phyloP scores from a whole-genome alignment of 805 yeast species.

The Metschnikowia similis region DNA sequence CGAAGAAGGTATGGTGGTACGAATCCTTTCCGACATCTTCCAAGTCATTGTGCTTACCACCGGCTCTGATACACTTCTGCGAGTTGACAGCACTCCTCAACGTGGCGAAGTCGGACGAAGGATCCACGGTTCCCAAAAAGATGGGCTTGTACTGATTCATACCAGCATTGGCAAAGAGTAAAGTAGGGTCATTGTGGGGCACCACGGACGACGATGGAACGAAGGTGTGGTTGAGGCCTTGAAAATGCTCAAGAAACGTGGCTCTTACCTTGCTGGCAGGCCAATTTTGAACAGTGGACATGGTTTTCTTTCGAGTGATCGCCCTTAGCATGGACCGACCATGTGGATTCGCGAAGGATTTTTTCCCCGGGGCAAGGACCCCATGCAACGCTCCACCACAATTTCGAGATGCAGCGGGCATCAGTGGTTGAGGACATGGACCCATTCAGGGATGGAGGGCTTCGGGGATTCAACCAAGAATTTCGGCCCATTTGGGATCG shows the following conservation, averaged over 20 bases:
- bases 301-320: slow-evolving; percentile 14
- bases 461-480: no score
- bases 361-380: slow-evolving; percentile 2
- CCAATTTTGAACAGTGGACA: slow-evolving; percentile 28
- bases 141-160: slow-evolving; percentile 99
- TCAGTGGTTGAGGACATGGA: no score
- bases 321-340: slow-evolving; percentile 15
- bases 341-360: slow-evolving; percentile 5
- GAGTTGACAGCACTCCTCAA: slow-evolving; percentile 91
- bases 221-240: slow-evolving; percentile 63
- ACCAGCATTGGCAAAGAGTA: slow-evolving; percentile 96
- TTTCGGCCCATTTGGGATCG: no score
- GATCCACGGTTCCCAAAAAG: slow-evolving; percentile 95
- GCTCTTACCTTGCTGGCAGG: slow-evolving; percentile 60
- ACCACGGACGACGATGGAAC: slow-evolving; percentile 93
- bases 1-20: slow-evolving; percentile 97
- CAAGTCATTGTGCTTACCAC: slow-evolving; percentile 97
- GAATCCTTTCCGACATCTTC: slow-evolving; percentile 98
- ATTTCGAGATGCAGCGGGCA: background rate
- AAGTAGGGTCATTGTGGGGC: slow-evolving; percentile 97
- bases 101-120: slow-evolving; percentile 78
- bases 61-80: slow-evolving; percentile 98
- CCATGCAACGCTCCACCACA: background rate
- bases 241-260: slow-evolving; percentile 82
- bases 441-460: no score